A percentile compares a stretch with the other conserved stretches of the same genome.
phyloP scores from a whole-genome alignment of 2,329 filamentous ascomycete species.

The Bipolaris cookei region DNA sequence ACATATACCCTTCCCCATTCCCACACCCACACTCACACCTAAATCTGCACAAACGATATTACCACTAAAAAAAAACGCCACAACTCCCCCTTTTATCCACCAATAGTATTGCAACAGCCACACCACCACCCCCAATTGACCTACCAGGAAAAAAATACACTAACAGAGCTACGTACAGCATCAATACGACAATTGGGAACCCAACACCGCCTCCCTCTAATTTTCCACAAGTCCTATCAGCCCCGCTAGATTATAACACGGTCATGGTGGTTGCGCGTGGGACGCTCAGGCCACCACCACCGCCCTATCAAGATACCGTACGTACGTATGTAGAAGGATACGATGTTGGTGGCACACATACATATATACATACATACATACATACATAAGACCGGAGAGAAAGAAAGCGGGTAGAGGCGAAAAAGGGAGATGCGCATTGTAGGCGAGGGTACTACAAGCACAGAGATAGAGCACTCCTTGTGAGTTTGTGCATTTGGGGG shows the following conservation, averaged over 20 bases:
- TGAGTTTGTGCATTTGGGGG: background rate
- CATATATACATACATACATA: too few relatives aligned
- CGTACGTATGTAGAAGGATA: background rate
- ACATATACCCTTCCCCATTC: background rate
- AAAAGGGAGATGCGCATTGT: constrained; percentile 9
- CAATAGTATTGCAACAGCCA: background rate
- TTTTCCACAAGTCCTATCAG: background rate
- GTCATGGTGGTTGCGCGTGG: background rate
- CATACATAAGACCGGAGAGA: background rate
- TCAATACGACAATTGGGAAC: background rate
- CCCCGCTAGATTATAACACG: background rate
- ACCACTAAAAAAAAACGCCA: background rate
- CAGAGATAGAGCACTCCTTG: constrained; percentile 13
- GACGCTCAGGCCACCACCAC: constrained; percentile 3
- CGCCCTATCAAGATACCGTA: background rate
- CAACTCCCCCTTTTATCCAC: constrained; percentile 8
- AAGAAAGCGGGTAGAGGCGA: constrained; percentile 13
- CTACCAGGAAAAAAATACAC: background rate
- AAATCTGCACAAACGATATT: background rate
- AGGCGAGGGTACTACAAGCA: constrained; percentile 4
- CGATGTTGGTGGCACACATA: constrained; percentile 4
- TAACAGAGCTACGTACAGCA: background rate
- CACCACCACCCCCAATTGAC: too few relatives aligned
- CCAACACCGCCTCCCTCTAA: background rate
- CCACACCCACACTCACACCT: background rate